A percentile compares a stretch with the other conserved stretches of the same genome.
Evolutionary conservation across 2,329 filamentous ascomycete genomes (phyloP).

Genomic region (Monilinia aucupariae): DNA sequence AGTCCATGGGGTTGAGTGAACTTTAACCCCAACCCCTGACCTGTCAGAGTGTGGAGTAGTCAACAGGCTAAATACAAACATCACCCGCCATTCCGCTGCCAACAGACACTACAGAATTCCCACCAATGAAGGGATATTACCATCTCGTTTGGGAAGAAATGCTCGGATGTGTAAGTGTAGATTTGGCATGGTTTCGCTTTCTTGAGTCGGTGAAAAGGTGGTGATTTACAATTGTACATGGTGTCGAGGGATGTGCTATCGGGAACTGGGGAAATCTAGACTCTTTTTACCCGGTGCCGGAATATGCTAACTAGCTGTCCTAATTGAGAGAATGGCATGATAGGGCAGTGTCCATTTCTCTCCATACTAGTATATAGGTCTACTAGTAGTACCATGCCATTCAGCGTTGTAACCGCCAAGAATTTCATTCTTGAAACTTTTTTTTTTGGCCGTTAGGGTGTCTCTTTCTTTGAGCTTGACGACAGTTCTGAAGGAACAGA

Average conservation of each 20-base stretch:
- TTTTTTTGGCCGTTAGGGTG: not conserved
- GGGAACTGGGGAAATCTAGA: not conserved
- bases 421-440: not conserved
- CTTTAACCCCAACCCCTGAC: not conserved
- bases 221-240: not conserved
- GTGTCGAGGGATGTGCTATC: not conserved
- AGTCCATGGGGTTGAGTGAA: not conserved
- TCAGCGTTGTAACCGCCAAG: not conserved
- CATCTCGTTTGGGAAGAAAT: not conserved
- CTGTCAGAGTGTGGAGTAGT: not conserved
- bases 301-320: not conserved
- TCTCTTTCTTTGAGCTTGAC: not conserved
- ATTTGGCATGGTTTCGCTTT: not conserved
- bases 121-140: not conserved
- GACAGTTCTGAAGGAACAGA: not conserved
- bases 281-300: slow-evolving; percentile 10
- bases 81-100: slow-evolving; percentile 3
- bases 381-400: slow-evolving; percentile 9
- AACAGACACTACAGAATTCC: not conserved
- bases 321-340: not conserved
- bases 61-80: not conserved
- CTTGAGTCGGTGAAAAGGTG: not conserved
- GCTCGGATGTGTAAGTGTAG: not conserved
- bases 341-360: not conserved
- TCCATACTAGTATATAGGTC: slow-evolving; percentile 14